Evolutionary conservation across 2,329 filamentous ascomycete species (phyloP).

Genomic region (Exophiala viscosa): DNA sequence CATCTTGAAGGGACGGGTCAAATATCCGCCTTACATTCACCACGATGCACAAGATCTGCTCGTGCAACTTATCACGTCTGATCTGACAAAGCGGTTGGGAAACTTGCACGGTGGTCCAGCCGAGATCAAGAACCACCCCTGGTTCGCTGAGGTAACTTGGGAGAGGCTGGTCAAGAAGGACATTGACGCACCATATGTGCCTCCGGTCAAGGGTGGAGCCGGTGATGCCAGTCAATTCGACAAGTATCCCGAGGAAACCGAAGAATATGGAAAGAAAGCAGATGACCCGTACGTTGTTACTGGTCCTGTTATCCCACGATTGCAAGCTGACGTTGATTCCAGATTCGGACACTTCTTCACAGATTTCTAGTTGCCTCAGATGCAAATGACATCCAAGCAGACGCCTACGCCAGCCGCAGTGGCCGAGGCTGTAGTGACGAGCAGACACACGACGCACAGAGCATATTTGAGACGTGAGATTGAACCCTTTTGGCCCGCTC

Average conservation of each 20-base stretch:
- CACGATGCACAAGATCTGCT: constrained; percentile 90
- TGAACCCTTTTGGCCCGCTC: too few species aligned
- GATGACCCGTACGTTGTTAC: constrained; percentile 73
- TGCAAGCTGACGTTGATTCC: constrained; percentile 15
- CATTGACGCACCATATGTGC: constrained; percentile 96
- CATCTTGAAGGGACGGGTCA: constrained; percentile 90
- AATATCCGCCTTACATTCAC: constrained; percentile 95
- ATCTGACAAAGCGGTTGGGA: constrained; percentile 89
- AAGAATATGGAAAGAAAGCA: constrained; percentile 77
- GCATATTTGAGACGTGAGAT: too few species aligned
- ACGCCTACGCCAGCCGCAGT: too few species aligned
- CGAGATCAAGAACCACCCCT: constrained; percentile 92
- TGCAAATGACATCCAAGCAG: not conserved
- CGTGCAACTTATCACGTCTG: constrained; percentile 86
- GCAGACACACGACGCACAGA: too few species aligned
- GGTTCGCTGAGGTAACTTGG: constrained; percentile 98
- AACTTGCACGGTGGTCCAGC: constrained; percentile 87
- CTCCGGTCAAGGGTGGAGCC: constrained; percentile 86
- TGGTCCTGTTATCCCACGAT: not conserved
- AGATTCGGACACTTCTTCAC: constrained; percentile 72
- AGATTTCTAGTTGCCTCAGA: constrained; percentile 57
- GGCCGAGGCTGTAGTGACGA: too few species aligned
- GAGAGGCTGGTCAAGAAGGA: constrained; percentile 90
- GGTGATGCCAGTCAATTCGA: constrained; percentile 98
- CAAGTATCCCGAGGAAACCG: constrained; percentile 94